Evolutionary conservation across 2,329 filamentous ascomycete genomes (phyloP), one percentile per base, ranked within the genome.

Genomic region (Colletotrichum camelliae): DNA sequence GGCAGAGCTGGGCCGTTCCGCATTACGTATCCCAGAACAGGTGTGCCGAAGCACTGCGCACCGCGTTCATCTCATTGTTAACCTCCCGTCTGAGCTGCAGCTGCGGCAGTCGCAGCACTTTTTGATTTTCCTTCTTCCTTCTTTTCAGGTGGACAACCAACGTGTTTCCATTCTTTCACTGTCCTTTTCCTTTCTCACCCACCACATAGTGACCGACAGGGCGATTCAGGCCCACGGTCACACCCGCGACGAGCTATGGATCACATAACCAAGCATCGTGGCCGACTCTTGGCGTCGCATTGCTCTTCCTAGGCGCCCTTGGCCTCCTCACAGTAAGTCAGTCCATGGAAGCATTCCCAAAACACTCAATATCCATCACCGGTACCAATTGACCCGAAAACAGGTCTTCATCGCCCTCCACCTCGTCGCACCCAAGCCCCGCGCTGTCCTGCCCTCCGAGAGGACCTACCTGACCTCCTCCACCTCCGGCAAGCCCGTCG

Each of bases 401-500:
- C 72, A 87, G 85, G 81, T 93, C 80, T 96, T 94, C 81, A 81
- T 91, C 67, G 85, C 93, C 76, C 90, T 98, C 65, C 92, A 92
- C 82, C 84, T 95, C 75, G 88, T 97, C 82, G 96, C 96, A 10
- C 96, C 96, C 18, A 92, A 93, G 67, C 97, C 97, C 12, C 94
- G 97, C 72, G 86, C 89, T 29, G 91, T 95, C 3, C 88, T 93
- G 39, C 88, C 91, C 5, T 95, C 95, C 37, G 97, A 99, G 84
- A 98, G 97, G 87, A 92, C 90, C 48, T 99, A 96, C 87, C 90
- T 92, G 65, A 97, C 95, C 5, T 93, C 95, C 55, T 87, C 92
- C 48, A 89, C 93, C 79, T 93, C 94, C 67, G 87, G 87, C 15
- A 80, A 80, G 24, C 76, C 80, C 29, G 24, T 61, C 24, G 86